These are phyloP conservation scores for Galerina marginata DNA, from an alignment of 768 basidiomycete species.

Conservation along the genomic window DNA sequence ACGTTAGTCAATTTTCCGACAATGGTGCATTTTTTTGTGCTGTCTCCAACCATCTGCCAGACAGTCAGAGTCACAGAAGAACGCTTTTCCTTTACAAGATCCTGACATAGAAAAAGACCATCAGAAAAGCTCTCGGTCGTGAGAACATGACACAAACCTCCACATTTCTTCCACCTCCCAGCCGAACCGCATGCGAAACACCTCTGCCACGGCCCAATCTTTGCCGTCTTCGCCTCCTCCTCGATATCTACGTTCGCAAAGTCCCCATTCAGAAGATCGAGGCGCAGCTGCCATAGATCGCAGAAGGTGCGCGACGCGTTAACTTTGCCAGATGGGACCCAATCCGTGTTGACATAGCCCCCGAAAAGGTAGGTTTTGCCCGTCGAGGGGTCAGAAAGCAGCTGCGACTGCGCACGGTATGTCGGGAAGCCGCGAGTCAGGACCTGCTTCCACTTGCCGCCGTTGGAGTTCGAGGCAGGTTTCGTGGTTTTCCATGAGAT, in stretches of 20 bases:
- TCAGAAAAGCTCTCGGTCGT: too few relatives aligned
- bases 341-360: constrained; percentile 45
- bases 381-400: constrained; percentile 38
- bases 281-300: constrained; percentile 44
- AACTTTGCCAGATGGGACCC: constrained; percentile 34
- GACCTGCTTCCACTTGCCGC: constrained; percentile 39
- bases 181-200: constrained; percentile 44
- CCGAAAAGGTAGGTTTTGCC: constrained; percentile 44
- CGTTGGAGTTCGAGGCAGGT: too few relatives aligned
- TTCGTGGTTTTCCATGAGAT: constrained; percentile 9
- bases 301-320: constrained; percentile 34
- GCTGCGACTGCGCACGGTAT: constrained; percentile 40
- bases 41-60: too few relatives aligned
- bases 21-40: too few relatives aligned
- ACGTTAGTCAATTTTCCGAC: too few relatives aligned
- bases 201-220: constrained; percentile 45
- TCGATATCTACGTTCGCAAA: constrained; percentile 42
- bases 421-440: constrained; percentile 46
- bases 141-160: constrained; percentile 25
- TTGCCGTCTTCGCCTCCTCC: constrained; percentile 41
- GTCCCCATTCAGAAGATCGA: constrained; percentile 40
- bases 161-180: constrained; percentile 45
- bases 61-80: too few relatives aligned
- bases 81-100: too few relatives aligned
- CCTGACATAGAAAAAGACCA: too few relatives aligned